A percentile compares a stretch with the other conserved stretches of the same genome.
phyloP scores from a whole-genome alignment of 2,329 filamentous ascomycete species.

The Exophiala sp. region DNA sequence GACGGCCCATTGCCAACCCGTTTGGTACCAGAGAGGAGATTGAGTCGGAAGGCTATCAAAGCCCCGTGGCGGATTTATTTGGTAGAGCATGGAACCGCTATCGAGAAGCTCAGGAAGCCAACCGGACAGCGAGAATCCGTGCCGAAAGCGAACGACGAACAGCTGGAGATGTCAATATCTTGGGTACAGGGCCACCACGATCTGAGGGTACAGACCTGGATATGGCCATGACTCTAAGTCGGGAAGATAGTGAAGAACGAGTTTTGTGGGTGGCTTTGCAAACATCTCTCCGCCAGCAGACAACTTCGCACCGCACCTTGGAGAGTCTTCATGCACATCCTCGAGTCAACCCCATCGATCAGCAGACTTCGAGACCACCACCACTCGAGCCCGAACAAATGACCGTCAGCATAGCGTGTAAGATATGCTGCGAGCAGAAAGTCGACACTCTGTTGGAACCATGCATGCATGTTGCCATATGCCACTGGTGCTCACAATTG shows the following conservation, averaged over 20 bases:
- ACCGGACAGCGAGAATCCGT: background rate
- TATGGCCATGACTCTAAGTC: background rate
- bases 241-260: background rate
- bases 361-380: conserved; percentile 18
- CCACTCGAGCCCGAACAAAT: conserved; percentile 20
- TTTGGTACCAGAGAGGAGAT: conserved; percentile 28
- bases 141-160: background rate
- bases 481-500: conserved; percentile 26
- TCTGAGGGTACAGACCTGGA: background rate
- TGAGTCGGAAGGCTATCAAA: conserved; percentile 25
- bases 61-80: conserved; percentile 25
- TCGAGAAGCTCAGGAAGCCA: conserved; percentile 22
- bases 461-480: conserved; percentile 27
- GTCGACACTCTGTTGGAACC: conserved; percentile 26
- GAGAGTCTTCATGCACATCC: conserved; percentile 7
- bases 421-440: conserved; percentile 27
- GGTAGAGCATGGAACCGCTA: conserved; percentile 25
- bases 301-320: background rate
- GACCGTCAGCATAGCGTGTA: conserved; percentile 24
- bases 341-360: conserved; percentile 24
- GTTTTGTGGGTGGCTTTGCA: background rate
- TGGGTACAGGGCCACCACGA: conserved; percentile 4
- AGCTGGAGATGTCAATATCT: background rate
- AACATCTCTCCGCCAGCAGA: background rate
- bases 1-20: conserved; percentile 14